Conservation (phyloP, 2,329 filamentous ascomycete genomes). For the Fusarium sambucinum region DNA sequence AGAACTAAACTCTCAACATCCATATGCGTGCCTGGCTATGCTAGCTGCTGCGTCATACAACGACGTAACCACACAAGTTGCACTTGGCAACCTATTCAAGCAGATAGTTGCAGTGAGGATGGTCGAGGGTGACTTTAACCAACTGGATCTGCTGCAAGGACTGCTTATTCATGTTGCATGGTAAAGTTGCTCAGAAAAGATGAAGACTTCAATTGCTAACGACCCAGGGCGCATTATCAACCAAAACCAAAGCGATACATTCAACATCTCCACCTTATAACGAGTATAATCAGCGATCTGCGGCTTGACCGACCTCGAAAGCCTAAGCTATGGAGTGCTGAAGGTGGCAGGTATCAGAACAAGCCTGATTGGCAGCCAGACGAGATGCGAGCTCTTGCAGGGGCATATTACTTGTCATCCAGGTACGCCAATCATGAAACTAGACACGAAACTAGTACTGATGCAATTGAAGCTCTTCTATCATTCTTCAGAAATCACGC, state of each 20-base stretch:
- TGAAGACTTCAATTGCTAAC: not conserved
- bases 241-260: constrained; percentile 46
- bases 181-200: constrained; percentile 5
- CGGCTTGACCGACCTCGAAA: constrained; percentile 47
- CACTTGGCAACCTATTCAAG: constrained; percentile 45
- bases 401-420: constrained; percentile 50
- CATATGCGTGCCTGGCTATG: constrained; percentile 46
- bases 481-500: constrained; percentile 50
- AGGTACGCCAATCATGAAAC: constrained; percentile 14
- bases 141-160: constrained; percentile 49
- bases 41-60: constrained; percentile 42
- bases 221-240: constrained; percentile 50
- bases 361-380: constrained; percentile 45
- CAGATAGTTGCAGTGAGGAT: constrained; percentile 39
- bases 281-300: constrained; percentile 51
- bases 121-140: constrained; percentile 35
- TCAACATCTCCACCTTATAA: constrained; percentile 48
- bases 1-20: constrained; percentile 36
- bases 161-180: constrained; percentile 50
- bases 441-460: fast-evolving
- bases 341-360: constrained; percentile 30
- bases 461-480: constrained; percentile 39
- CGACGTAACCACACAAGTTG: constrained; percentile 34
- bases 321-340: constrained; percentile 45
- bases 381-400: constrained; percentile 48